Conservation (phyloP, 768 basidiomycete genomes). For the Agaricus subrufescens region DNA sequence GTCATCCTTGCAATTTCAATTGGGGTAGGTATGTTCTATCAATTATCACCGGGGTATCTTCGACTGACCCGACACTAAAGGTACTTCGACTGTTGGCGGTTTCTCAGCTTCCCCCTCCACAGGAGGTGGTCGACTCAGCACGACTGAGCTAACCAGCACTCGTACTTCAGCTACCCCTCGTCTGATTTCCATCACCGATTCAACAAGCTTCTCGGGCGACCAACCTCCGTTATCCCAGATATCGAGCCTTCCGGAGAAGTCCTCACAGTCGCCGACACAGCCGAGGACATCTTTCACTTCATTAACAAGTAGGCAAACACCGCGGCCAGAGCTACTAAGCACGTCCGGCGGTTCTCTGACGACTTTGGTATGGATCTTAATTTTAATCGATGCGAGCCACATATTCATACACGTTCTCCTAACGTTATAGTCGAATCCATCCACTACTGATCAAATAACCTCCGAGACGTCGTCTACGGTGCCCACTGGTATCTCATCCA, state of each 20-base stretch:
- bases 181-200: too few relatives aligned
- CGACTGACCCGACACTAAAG: too few relatives aligned
- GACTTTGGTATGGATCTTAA: conserved; percentile 2
- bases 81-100: too few relatives aligned
- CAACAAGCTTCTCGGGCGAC: background rate
- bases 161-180: too few relatives aligned
- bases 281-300: background rate
- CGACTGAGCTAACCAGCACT: too few relatives aligned
- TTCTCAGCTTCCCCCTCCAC: too few relatives aligned
- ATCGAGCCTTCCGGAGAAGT: background rate
- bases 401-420: background rate
- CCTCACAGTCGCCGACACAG: background rate
- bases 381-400: background rate
- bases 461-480: background rate
- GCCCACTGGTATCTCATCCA: background rate
- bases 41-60: too few relatives aligned
- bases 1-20: too few relatives aligned
- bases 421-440: background rate
- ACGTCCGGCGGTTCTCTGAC: background rate
- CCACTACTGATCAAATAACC: background rate
- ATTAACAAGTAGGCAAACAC: background rate
- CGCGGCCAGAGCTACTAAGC: background rate
- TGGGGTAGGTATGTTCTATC: too few relatives aligned
- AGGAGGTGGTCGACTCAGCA: background rate
- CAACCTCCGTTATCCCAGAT: background rate